Evolutionary conservation across 2,329 filamentous ascomycete genomes (phyloP).

Genomic region (Hirsutella rhossiliensis): DNA sequence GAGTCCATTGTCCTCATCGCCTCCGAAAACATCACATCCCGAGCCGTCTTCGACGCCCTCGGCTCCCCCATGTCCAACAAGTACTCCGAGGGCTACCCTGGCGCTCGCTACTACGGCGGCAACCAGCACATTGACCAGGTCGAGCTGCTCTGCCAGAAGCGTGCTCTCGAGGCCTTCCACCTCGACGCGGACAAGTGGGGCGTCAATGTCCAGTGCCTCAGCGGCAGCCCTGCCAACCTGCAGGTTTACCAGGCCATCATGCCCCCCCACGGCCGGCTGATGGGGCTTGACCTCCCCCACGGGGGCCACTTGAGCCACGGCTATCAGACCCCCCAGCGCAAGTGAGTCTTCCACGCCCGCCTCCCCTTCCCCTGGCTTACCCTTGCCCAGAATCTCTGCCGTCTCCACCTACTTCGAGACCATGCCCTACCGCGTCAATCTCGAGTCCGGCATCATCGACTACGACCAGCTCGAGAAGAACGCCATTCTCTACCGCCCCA

Average conservation of each 20-base stretch:
- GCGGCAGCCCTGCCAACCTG: slow-evolving; percentile 88
- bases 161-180: slow-evolving; percentile 85
- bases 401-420: slow-evolving; percentile 99
- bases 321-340: slow-evolving; percentile 91
- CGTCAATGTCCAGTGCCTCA: slow-evolving; percentile 94
- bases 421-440: slow-evolving; percentile 85
- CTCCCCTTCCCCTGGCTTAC: not conserved
- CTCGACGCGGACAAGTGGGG: slow-evolving; percentile 85
- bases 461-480: slow-evolving; percentile 89
- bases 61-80: slow-evolving; percentile 96
- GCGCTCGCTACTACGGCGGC: slow-evolving; percentile 96
- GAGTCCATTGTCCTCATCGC: slow-evolving; percentile 98
- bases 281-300: slow-evolving; percentile 92
- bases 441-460: slow-evolving; percentile 90
- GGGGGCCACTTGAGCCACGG: slow-evolving; percentile 93
- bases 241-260: slow-evolving; percentile 98
- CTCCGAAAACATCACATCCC: slow-evolving; percentile 98
- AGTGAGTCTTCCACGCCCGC: slow-evolving; percentile 38
- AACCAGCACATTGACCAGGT: slow-evolving; percentile 98
- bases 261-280: slow-evolving; percentile 87
- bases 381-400: slow-evolving; percentile 61
- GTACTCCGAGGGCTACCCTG: slow-evolving; percentile 97
- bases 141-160: slow-evolving; percentile 87
- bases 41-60: slow-evolving; percentile 93
- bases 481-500: slow-evolving; percentile 84